Base-by-base conservation (phyloP, 345 rosid genomes). In the Microthlaspi erraticum region DNA sequence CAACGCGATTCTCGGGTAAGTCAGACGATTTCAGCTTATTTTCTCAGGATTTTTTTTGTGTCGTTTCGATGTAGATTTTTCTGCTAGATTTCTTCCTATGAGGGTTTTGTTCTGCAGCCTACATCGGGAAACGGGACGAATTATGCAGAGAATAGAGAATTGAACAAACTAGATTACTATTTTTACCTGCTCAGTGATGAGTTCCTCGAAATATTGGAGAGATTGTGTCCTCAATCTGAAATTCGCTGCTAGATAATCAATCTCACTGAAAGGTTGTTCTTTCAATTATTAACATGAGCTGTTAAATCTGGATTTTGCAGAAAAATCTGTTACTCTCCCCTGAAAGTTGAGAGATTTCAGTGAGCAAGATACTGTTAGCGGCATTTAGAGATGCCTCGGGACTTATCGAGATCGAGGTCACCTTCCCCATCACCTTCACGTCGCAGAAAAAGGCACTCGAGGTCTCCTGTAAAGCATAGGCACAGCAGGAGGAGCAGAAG, bases 351-450 rank as follows among this genome's bases (percentile, higher is more conserved):
- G 44, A 48, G 45, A 49, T 65, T 72, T 19, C 4, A 26, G 29
- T 26, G 29, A 73, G 36, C 41, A 52, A 67, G 53, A 26, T 32
- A 5, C 62, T 57, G n/a, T 16, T 42, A n/a, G 20, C 13, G n/a
- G 37, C 2, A 13, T 36, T 29, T 32, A 13, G 55, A 82, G 79
- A 93, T 93, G 98, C 93, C 93, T 57, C 82, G 91, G 52, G 93
- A 88, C 42, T 79, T 90, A 80, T 92, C 92, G 2, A 75, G 82
- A 10, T 88, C 92, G 4, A 72, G 83, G 32, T 88, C 97, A 6
- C 82, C 81, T 4, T 88, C 96, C 45, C 86, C 94, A 29, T 86
- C 95, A n/a, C 92, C 96, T 38, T 78, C 86, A 2, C 87, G 86
- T 71, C 80, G 90, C 68, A 76, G 96, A 63, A 82, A 85, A 26